phyloP scores from a whole-genome alignment of 495 filamentous ascomycete species.

The Podospora tetraspora region DNA sequence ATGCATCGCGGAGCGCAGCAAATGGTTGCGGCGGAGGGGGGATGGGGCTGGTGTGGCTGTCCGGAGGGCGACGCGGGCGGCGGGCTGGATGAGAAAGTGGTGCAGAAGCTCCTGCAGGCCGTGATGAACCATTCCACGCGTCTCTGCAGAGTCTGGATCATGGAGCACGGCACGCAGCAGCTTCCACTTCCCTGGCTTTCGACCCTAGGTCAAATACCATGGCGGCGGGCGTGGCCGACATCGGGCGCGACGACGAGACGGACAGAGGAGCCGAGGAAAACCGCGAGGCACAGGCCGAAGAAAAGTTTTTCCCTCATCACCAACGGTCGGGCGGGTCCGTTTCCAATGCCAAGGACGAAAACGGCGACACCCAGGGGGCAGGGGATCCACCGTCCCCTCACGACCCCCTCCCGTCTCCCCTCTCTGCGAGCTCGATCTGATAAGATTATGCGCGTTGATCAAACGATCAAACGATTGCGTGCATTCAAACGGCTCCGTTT shows the following conservation, averaged over 20 bases:
- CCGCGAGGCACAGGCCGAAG: neutral
- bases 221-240: neutral
- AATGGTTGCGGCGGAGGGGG: slow-evolving; percentile 17
- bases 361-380: neutral
- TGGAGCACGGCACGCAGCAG: neutral
- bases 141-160: neutral
- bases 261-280: neutral
- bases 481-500: neutral
- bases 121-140: neutral
- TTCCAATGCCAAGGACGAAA: neutral
- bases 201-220: neutral
- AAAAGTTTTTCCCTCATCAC: neutral
- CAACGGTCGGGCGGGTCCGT: neutral
- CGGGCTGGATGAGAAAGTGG: neutral
- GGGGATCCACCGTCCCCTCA: neutral
- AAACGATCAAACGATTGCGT: neutral
- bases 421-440: slow-evolving; percentile 8
- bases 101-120: neutral
- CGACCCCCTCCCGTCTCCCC: too few species aligned
- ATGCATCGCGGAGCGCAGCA: slow-evolving; percentile 24
- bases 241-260: neutral
- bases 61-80: neutral
- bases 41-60: neutral
- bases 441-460: slow-evolving; percentile 4
- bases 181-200: neutral